Conservation (phyloP, 257 asterid species). For the Plectranthus barbatus region DNA sequence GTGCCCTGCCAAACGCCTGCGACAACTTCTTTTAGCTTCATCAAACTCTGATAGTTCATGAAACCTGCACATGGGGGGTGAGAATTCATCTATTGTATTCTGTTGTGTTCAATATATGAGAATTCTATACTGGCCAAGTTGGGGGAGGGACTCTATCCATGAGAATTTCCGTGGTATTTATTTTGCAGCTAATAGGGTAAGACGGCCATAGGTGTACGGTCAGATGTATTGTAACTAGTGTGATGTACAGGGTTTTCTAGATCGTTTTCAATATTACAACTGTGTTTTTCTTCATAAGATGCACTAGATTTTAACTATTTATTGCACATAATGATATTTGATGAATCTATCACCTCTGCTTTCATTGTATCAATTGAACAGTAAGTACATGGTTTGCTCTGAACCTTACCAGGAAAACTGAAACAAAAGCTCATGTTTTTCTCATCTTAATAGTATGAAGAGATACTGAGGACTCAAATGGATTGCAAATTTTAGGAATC, state of each 20-base stretch:
- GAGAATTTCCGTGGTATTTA: not conserved
- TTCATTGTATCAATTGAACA: not conserved
- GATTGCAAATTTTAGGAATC: not conserved
- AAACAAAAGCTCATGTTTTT: no score
- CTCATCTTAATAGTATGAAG: no score
- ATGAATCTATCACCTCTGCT: not conserved
- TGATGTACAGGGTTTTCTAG: not conserved
- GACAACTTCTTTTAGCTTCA: slow-evolving; percentile 81
- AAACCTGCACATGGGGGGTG: slow-evolving; percentile 51
- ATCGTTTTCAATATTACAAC: not conserved
- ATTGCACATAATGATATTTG: not conserved
- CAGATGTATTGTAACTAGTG: no score
- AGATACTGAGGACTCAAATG: not conserved
- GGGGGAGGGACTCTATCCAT: not conserved
- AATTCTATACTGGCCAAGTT: slow-evolving; percentile 5
- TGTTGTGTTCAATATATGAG: slow-evolving; percentile 3
- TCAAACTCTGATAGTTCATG: slow-evolving; percentile 75
- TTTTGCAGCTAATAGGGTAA: not conserved
- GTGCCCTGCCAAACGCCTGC: slow-evolving; percentile 86
- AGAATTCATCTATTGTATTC: not conserved
- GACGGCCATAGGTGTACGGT: not conserved
- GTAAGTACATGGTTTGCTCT: not conserved
- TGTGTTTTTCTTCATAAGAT: not conserved
- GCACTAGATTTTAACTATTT: not conserved
- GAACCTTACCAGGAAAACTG: no score